Evolutionary conservation across 495 filamentous ascomycete species (phyloP).

Genomic region (Lophium mytilinum): DNA sequence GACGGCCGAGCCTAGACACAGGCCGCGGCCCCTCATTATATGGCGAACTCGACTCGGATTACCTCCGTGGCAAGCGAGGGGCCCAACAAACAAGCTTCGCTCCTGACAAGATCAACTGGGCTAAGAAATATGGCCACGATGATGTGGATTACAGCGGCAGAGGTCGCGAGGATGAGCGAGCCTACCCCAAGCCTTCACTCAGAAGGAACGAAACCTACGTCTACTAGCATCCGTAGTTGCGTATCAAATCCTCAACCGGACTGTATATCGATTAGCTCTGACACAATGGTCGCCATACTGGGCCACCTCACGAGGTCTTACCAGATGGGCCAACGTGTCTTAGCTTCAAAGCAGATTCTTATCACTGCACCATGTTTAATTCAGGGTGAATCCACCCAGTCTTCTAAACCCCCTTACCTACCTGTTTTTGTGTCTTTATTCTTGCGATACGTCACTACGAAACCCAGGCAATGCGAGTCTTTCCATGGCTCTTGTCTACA

Average conservation of each 20-base stretch:
- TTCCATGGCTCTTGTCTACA: too few species aligned
- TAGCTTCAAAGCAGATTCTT: too few species aligned
- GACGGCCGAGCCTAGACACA: neutral
- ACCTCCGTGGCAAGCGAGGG: neutral
- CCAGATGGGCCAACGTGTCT: too few species aligned
- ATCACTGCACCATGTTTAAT: too few species aligned
- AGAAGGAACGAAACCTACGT: constrained; percentile 14
- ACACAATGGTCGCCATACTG: too few species aligned
- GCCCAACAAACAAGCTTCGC: constrained; percentile 9
- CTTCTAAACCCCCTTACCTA: too few species aligned
- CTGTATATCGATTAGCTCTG: too few species aligned
- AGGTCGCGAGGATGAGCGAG: constrained; percentile 1
- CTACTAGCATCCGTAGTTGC: constrained; percentile 8
- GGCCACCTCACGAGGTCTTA: too few species aligned
- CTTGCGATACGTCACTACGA: too few species aligned
- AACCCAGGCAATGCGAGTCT: too few species aligned
- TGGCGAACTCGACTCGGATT: constrained; percentile 9
- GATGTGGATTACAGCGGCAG: constrained; percentile 15
- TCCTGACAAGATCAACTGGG: constrained; percentile 11
- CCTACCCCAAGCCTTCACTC: constrained; percentile 11
- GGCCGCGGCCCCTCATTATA: constrained; percentile 16
- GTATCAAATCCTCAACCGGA: neutral
- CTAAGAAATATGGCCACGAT: constrained; percentile 5
- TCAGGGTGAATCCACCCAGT: too few species aligned
- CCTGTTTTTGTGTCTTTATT: too few species aligned